These are phyloP conservation scores for Ballota nigra DNA, from an alignment of 257 asterid genomes.

Conservation along the genomic window DNA sequence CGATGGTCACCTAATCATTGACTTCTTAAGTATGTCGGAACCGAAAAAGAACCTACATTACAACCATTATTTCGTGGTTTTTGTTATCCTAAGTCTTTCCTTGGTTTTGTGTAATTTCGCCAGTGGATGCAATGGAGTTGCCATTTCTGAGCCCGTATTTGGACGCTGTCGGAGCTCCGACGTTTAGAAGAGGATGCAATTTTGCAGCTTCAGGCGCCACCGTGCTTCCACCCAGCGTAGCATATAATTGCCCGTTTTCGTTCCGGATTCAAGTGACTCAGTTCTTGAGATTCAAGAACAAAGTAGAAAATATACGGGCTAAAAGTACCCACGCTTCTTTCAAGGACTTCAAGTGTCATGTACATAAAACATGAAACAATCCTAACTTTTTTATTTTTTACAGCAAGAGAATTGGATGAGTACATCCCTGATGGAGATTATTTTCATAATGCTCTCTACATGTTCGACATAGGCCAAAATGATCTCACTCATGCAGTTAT, in stretches of 20 bases:
- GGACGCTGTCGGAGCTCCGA: constrained; percentile 70
- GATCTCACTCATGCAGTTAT: constrained; percentile 75
- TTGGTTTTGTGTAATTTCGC: not conserved
- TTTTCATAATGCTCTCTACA: constrained; percentile 65
- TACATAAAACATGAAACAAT: not conserved
- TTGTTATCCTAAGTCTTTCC: not conserved
- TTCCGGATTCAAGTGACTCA: constrained; percentile 72
- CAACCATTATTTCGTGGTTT: not conserved
- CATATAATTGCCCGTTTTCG: constrained; percentile 60
- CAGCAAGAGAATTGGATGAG: constrained; percentile 60
- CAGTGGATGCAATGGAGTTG: constrained; percentile 84
- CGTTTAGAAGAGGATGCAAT: constrained; percentile 65
- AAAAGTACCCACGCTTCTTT: constrained; percentile 30
- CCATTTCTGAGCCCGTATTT: constrained; percentile 70
- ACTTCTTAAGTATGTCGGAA: constrained; percentile 50
- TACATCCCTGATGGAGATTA: constrained; percentile 56
- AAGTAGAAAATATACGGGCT: constrained; percentile 52
- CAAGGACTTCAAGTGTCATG: not conserved
- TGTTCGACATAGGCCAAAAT: constrained; percentile 86
- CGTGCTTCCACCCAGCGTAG: constrained; percentile 45
- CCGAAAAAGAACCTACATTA: not conserved
- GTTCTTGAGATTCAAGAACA: constrained; percentile 69
- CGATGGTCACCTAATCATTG: constrained; percentile 72
- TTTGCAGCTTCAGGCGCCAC: constrained; percentile 78
- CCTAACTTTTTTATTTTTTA: constrained; percentile 10